These are phyloP conservation scores for Penicillium sp. DNA, from an alignment of 2,329 filamentous ascomycete species.

Conservation along the genomic window DNA sequence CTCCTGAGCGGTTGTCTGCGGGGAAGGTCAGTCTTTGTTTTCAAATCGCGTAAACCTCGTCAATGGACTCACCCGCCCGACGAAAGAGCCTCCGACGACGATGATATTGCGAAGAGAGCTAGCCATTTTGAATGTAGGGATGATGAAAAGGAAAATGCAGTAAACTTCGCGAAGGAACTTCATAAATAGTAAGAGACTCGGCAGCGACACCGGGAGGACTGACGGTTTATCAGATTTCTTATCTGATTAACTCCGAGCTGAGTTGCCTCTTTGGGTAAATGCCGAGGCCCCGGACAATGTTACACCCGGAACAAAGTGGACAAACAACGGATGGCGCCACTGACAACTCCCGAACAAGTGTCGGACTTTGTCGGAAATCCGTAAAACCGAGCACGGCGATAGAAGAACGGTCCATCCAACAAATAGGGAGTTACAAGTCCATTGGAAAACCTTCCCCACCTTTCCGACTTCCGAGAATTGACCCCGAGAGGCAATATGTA, in stretches of 20 bases:
- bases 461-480: no score
- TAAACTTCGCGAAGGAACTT: background rate
- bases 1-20: conserved; percentile 35
- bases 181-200: background rate
- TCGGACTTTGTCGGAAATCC: background rate
- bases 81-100: conserved; percentile 39
- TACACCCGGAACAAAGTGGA: conserved; percentile 7
- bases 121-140: conserved; percentile 23
- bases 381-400: background rate
- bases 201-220: background rate
- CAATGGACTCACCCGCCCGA: conserved; percentile 30
- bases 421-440: no score
- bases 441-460: no score
- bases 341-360: no score
- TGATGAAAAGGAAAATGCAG: background rate
- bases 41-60: background rate
- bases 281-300: conserved; percentile 15
- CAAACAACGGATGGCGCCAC: conserved; percentile 16
- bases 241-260: conserved; percentile 24
- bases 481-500: no score
- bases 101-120: conserved; percentile 35
- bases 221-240: conserved; percentile 5
- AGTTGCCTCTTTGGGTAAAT: conserved; percentile 7
- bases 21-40: conserved; percentile 7
- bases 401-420: no score